A percentile compares a stretch with the other conserved stretches of the same genome.
These are phyloP conservation scores for Hyphopichia khmerensis DNA, from an alignment of 1,139 yeast species.

Conservation along the genomic window DNA sequence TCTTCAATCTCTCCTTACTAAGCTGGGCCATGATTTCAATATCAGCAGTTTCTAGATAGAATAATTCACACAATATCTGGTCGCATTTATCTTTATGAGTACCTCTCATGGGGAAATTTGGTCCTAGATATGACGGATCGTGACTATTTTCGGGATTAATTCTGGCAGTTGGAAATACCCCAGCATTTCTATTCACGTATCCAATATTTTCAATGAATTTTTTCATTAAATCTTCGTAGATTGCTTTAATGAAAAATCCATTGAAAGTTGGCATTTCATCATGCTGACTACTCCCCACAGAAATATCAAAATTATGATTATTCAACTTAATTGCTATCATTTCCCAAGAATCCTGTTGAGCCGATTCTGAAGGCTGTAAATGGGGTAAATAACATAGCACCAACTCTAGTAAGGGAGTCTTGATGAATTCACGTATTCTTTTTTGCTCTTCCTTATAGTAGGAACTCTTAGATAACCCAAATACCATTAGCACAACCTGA, in stretches of 20 bases:
- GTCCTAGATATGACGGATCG: not conserved
- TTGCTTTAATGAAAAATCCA: constrained; percentile 27
- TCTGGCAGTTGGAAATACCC: not conserved
- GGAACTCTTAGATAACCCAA: constrained; percentile 11
- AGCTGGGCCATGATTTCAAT: constrained; percentile 26
- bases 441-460: constrained; percentile 30
- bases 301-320: constrained; percentile 15
- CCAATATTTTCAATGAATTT: constrained; percentile 8
- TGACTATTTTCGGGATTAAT: not conserved
- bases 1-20: constrained; percentile 24
- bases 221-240: constrained; percentile 18
- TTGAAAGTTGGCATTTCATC: constrained; percentile 28
- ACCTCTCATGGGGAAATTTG: constrained; percentile 10
- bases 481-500: not conserved
- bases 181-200: not conserved
- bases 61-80: constrained; percentile 24
- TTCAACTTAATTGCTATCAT: constrained; percentile 33
- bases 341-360: constrained; percentile 36
- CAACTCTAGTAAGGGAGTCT: constrained; percentile 28
- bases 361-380: constrained; percentile 23
- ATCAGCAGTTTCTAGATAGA: constrained; percentile 18
- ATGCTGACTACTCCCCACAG: not conserved
- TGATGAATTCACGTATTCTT: constrained; percentile 22
- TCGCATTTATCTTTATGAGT: constrained; percentile 13
- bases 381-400: constrained; percentile 35